Percentiles rank a stretch among this genome's conserved stretches.
Conservation (phyloP, 1,284 basidiomycete genomes). For the Naganishia liquefaciens region DNA sequence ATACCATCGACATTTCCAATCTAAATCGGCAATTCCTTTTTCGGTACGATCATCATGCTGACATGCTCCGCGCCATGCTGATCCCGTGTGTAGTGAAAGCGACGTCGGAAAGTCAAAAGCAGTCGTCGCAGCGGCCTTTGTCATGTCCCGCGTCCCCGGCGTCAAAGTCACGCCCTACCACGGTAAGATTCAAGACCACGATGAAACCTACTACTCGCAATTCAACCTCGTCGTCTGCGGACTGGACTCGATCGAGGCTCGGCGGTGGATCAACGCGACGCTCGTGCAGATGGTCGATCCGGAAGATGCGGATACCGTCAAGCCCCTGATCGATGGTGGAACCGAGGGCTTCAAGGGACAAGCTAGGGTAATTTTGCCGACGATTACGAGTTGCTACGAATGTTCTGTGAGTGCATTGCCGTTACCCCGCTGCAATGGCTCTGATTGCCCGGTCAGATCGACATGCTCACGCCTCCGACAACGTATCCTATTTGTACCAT, state of each 20-base stretch:
- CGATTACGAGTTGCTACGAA: slow-evolving; percentile 95
- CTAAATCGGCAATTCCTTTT: slow-evolving; percentile 98
- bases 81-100: slow-evolving; percentile 52
- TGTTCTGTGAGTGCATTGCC: slow-evolving; percentile 62
- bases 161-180: slow-evolving; percentile 94
- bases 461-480: slow-evolving; percentile 97
- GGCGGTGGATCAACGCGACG: slow-evolving; percentile 98
- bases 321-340: slow-evolving; percentile 98
- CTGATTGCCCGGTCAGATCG: slow-evolving; percentile 58
- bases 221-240: slow-evolving; percentile 97
- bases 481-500: slow-evolving; percentile 99
- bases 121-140: slow-evolving; percentile 86
- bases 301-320: slow-evolving; percentile 86
- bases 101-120: slow-evolving; percentile 97
- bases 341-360: slow-evolving; percentile 99
- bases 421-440: not conserved
- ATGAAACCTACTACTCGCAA: slow-evolving; percentile 91
- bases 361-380: slow-evolving; percentile 93
- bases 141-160: slow-evolving; percentile 92
- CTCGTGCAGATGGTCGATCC: slow-evolving; percentile 90
- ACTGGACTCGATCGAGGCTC: slow-evolving; percentile 94
- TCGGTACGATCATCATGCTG: slow-evolving; percentile 61
- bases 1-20: slow-evolving; percentile 99
- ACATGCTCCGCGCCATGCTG: not conserved
- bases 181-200: slow-evolving; percentile 98